Evolutionary conservation across 768 basidiomycete genomes (phyloP).

Genomic region (Lactarius hengduanensis): DNA sequence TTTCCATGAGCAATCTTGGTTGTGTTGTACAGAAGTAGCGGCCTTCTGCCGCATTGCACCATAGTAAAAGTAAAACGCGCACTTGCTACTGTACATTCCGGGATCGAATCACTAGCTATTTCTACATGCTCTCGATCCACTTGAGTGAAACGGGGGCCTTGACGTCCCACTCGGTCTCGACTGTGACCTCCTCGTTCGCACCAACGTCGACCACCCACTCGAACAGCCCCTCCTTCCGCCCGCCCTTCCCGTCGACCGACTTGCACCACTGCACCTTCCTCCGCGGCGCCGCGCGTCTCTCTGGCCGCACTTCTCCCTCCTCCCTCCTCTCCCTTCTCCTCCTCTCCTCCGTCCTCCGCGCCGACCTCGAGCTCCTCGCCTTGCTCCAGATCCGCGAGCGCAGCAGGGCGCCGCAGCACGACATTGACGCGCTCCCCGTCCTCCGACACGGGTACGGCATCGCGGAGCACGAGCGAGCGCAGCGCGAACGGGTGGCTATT

Average conservation of each 20-base stretch:
- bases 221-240: conserved; percentile 54
- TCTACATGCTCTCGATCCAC: conserved; percentile 31
- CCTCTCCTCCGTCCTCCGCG: conserved; percentile 20
- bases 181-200: conserved; percentile 42
- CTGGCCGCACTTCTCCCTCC: no score
- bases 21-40: no score
- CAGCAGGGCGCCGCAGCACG: conserved; percentile 46
- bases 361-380: conserved; percentile 39
- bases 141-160: conserved; percentile 40
- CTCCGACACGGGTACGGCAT: conserved; percentile 43
- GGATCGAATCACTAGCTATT: not conserved
- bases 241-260: conserved; percentile 33
- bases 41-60: no score
- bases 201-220: conserved; percentile 52
- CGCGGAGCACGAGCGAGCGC: conserved; percentile 45
- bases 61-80: no score
- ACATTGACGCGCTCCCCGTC: conserved; percentile 45
- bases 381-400: conserved; percentile 46
- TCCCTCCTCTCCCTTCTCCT: conserved; percentile 9
- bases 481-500: conserved; percentile 50
- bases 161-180: conserved; percentile 55
- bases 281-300: not conserved
- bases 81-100: not conserved
- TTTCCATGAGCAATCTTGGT: no score
- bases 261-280: conserved; percentile 39